A percentile compares a stretch with the other conserved stretches of the same genome.
Conservation (phyloP, 1,139 yeast genomes). For the Pichia sp. region DNA sequence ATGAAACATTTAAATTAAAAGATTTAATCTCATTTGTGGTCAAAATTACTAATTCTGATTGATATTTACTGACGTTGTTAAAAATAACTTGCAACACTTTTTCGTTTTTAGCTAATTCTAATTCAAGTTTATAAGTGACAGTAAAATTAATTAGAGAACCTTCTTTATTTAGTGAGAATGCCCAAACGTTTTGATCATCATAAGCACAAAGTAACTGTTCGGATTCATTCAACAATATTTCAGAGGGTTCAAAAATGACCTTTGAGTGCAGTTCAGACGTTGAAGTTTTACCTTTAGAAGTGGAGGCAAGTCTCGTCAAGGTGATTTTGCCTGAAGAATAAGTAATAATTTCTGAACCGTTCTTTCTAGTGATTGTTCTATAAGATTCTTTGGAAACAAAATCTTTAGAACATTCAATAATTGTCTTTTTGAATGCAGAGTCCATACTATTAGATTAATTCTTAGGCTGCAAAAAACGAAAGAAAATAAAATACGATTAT, state of each 20-base stretch:
- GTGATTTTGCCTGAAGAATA: constrained; percentile 16
- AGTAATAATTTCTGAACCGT: constrained; percentile 24
- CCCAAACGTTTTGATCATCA: constrained; percentile 13
- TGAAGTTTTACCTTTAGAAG: not conserved
- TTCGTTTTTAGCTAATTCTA: constrained; percentile 15
- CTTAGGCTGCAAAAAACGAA: not conserved
- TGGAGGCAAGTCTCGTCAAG: constrained; percentile 15
- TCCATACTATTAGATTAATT: not conserved
- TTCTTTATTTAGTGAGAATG: constrained; percentile 21
- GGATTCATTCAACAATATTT: constrained; percentile 18
- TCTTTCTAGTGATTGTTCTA: constrained; percentile 21
- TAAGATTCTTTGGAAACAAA: constrained; percentile 11
- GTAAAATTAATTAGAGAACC: constrained; percentile 17
- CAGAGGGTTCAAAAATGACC: constrained; percentile 21
- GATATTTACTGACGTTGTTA: constrained; percentile 23
- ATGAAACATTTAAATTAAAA: constrained; percentile 19
- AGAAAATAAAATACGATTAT: not conserved
- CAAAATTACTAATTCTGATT: constrained; percentile 25
- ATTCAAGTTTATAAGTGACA: constrained; percentile 9
- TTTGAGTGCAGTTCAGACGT: not conserved
- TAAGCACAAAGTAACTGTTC: constrained; percentile 25
- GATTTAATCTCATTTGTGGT: constrained; percentile 18
- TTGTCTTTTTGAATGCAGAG: not conserved
- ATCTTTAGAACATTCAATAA: constrained; percentile 2
- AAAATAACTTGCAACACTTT: constrained; percentile 23